A percentile compares a stretch with the other conserved stretches of the same genome.
These are phyloP conservation scores for Mycena polygramma DNA, from an alignment of 768 basidiomycete genomes.

Conservation along the genomic window DNA sequence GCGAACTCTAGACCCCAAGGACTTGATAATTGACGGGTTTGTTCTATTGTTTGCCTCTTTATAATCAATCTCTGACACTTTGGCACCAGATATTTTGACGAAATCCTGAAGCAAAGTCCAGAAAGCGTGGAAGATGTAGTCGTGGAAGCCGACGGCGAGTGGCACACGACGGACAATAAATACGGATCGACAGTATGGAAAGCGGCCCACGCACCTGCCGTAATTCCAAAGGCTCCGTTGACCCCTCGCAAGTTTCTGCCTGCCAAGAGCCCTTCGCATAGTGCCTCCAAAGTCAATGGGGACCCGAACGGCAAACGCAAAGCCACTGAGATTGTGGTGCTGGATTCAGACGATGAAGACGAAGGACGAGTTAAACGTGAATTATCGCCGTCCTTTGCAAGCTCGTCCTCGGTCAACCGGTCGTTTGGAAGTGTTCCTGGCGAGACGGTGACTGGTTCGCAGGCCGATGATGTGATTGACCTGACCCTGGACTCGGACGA, in stretches of 20 bases:
- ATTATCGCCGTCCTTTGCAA: conserved; percentile 74
- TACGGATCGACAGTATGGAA: conserved; percentile 83
- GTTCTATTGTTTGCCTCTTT: conserved; percentile 37
- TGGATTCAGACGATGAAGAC: conserved; percentile 86
- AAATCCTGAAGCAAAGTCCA: conserved; percentile 82
- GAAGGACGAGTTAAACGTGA: conserved; percentile 83
- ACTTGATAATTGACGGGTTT: conserved; percentile 94
- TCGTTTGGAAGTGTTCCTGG: conserved; percentile 44
- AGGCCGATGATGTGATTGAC: conserved; percentile 78
- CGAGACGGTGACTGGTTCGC: conserved; percentile 46
- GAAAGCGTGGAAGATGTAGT: conserved; percentile 92
- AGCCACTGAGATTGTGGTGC: conserved; percentile 70
- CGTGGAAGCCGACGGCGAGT: conserved; percentile 94
- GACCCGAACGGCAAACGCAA: conserved; percentile 59
- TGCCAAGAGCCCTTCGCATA: conserved; percentile 39
- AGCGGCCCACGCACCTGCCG: conserved; percentile 59
- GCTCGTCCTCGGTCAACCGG: conserved; percentile 54
- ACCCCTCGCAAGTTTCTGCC: conserved; percentile 50
- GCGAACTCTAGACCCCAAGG: conserved; percentile 78
- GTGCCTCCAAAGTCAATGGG: conserved; percentile 45
- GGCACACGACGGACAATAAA: conserved; percentile 94
- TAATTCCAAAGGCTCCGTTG: conserved; percentile 39
- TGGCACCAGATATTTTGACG: conserved; percentile 81
- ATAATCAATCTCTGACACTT: neutral
- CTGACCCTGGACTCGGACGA: conserved; percentile 86